Conservation (phyloP, 1,284 basidiomycete genomes). For the Takashimella koratensis region DNA sequence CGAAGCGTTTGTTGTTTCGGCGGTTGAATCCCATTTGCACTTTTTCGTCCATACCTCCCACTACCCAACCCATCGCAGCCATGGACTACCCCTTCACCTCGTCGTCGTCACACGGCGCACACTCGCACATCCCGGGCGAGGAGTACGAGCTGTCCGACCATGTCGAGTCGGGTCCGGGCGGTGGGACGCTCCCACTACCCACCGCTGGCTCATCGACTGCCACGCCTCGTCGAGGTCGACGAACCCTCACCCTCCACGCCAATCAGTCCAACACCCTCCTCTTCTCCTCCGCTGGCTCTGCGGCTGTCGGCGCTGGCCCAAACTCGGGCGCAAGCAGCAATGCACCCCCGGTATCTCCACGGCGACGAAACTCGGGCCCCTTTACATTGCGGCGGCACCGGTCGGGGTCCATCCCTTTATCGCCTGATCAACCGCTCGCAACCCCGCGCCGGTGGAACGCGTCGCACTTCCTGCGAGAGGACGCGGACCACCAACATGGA, state of each 20-base stretch:
- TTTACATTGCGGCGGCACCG: slow-evolving; percentile 19
- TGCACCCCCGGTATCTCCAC: slow-evolving; percentile 17
- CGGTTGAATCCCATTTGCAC: too few species aligned
- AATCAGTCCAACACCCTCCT: slow-evolving; percentile 27
- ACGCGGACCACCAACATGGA: neutral
- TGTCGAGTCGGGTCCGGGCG: slow-evolving; percentile 4
- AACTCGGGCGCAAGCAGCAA: slow-evolving; percentile 7
- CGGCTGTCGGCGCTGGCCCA: slow-evolving; percentile 9
- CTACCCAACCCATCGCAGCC: too few species aligned
- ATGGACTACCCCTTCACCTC: too few species aligned
- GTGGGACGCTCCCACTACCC: too few species aligned
- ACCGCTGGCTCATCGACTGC: slow-evolving; percentile 11
- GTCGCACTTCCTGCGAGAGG: slow-evolving; percentile 2
- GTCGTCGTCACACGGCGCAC: too few species aligned
- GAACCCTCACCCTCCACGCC: slow-evolving; percentile 34
- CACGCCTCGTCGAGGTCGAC: slow-evolving; percentile 2
- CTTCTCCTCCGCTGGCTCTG: slow-evolving; percentile 22
- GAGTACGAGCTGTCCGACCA: slow-evolving; percentile 31
- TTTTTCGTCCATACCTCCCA: too few species aligned
- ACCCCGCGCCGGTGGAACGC: neutral
- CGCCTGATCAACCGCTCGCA: neutral
- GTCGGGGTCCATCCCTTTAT: neutral
- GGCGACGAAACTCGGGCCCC: slow-evolving; percentile 8
- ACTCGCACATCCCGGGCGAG: slow-evolving; percentile 21
- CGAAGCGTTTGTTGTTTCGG: neutral